Conservation (phyloP, 2,329 filamentous ascomycete genomes). For the Arthrinium phaeospermum region DNA sequence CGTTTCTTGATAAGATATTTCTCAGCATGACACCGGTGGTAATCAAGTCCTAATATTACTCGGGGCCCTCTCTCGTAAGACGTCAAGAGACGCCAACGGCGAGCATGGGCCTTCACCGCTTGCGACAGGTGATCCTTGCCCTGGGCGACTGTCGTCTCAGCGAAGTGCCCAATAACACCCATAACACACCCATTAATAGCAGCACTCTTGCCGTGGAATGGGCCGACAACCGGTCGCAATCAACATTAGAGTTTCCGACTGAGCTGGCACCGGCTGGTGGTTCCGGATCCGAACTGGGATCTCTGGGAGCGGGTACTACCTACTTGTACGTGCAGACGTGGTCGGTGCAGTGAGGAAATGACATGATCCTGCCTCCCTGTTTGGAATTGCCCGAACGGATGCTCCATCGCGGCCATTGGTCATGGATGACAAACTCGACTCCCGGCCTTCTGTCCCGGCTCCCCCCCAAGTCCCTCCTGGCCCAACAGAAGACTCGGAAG, state of each 20-base stretch:
- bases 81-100: neutral
- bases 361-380: neutral
- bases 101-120: neutral
- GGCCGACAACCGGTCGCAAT: neutral
- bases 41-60: neutral
- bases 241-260: neutral
- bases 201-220: neutral
- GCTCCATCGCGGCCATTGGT: neutral
- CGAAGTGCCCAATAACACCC: no score
- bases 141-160: neutral
- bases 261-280: neutral
- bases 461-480: no score
- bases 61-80: neutral
- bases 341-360: neutral
- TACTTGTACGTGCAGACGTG: no score
- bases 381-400: neutral
- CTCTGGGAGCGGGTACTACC: neutral
- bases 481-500: no score
- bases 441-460: no score
- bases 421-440: neutral
- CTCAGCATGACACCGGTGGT: neutral
- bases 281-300: neutral
- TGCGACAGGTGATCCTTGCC: neutral
- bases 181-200: no score
- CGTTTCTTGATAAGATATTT: no score